Percentiles rank a stretch among this genome's conserved stretches.
Conservation (phyloP, 306 rosid genomes). For the Pachyrhizus erosus region DNA sequence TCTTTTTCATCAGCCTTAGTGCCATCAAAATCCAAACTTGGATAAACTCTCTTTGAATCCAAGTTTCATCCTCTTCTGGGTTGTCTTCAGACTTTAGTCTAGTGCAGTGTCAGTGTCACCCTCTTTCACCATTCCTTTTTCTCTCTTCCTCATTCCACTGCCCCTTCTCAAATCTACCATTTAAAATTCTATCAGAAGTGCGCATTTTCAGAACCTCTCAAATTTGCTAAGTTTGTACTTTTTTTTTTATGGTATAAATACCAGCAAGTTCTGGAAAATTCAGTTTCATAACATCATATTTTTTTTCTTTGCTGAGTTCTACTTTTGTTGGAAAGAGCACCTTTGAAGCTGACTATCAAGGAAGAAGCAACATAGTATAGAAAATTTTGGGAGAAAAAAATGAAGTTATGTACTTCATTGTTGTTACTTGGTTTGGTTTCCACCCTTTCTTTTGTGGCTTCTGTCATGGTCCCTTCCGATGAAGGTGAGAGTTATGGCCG, state of each 20-base stretch:
- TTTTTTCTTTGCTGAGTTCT: not conserved
- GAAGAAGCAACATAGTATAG: slow-evolving; percentile 13
- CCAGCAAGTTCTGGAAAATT: slow-evolving; percentile 22
- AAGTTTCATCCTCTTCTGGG: slow-evolving; percentile 64
- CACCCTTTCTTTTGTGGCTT: slow-evolving; percentile 54
- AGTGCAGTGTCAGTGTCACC: slow-evolving; percentile 51
- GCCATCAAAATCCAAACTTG: slow-evolving; percentile 44
- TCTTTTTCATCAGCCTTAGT: slow-evolving; percentile 6
- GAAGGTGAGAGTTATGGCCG: slow-evolving; percentile 66
- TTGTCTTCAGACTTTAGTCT: slow-evolving; percentile 41
- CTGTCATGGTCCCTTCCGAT: slow-evolving; percentile 54
- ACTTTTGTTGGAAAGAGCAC: slow-evolving; percentile 41
- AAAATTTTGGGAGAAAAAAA: slow-evolving; percentile 48
- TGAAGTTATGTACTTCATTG: slow-evolving; percentile 64
- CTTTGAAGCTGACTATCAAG: slow-evolving; percentile 44
- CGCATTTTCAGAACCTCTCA: slow-evolving; percentile 51
- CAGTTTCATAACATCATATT: slow-evolving; percentile 28
- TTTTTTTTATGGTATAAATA: slow-evolving; percentile 31
- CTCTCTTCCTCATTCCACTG: slow-evolving; percentile 38
- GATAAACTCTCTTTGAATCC: slow-evolving; percentile 80
- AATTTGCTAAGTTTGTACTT: slow-evolving; percentile 31
- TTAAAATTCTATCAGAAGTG: not conserved
- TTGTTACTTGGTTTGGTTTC: slow-evolving; percentile 61
- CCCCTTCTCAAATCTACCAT: slow-evolving; percentile 51
- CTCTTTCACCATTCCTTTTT: slow-evolving; percentile 20